A percentile compares a stretch with the other conserved stretches of the same genome.
These are phyloP conservation scores for Raphanus raphanistrum DNA, from an alignment of 345 rosid genomes.

Conservation along the genomic window DNA sequence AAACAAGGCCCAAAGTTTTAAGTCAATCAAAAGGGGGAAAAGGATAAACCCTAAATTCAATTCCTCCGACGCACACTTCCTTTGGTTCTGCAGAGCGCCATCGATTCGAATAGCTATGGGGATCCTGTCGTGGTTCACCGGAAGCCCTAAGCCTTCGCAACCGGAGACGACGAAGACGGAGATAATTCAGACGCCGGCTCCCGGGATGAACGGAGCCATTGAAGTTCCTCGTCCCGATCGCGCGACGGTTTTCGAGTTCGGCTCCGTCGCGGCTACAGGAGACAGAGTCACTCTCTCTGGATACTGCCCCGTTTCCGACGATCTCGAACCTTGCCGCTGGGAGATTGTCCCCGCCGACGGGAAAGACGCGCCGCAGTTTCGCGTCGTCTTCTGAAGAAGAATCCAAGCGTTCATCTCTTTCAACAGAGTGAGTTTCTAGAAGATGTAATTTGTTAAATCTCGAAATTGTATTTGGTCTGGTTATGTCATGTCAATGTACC, in stretches of 20 bases:
- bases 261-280: constrained; percentile 64
- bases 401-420: not conserved
- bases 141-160: constrained; percentile 49
- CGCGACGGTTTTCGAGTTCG: constrained; percentile 91
- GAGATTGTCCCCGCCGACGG: constrained; percentile 70
- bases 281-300: constrained; percentile 93
- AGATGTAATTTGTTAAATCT: constrained; percentile 1
- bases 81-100: not conserved
- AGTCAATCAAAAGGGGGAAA: constrained; percentile 14
- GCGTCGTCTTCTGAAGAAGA: constrained; percentile 67
- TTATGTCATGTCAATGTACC: constrained; percentile 3
- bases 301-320: constrained; percentile 87
- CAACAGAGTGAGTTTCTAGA: not conserved
- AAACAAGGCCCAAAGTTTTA: not conserved
- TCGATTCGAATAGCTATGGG: constrained; percentile 51
- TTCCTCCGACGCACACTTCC: not conserved
- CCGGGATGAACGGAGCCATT: constrained; percentile 85
- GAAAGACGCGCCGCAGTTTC: constrained; percentile 83
- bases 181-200: constrained; percentile 29
- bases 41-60: constrained; percentile 35
- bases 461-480: constrained; percentile 29
- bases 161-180: constrained; percentile 33
- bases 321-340: constrained; percentile 96
- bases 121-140: constrained; percentile 80
- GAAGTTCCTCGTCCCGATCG: constrained; percentile 73